A percentile compares a stretch with the other conserved stretches of the same genome.
Evolutionary conservation across 768 basidiomycete genomes (phyloP).

Genomic region (Coprinopsis strossmayeri): DNA sequence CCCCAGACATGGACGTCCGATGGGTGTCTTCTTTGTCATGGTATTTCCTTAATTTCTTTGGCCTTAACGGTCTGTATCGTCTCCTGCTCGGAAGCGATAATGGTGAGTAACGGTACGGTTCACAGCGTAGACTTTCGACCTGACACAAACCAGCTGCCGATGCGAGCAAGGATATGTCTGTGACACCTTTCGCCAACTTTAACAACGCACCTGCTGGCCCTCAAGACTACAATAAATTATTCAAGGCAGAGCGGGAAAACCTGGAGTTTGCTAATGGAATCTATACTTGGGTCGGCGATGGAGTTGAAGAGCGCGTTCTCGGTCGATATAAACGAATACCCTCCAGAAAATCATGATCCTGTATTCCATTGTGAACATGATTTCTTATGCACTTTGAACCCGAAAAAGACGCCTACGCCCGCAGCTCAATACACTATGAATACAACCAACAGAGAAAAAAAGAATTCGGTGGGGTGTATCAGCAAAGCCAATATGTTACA

Average conservation of each 20-base stretch:
- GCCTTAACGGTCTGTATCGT: conserved; percentile 91
- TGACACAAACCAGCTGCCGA: conserved; percentile 54
- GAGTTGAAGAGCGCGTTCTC: conserved; percentile 74
- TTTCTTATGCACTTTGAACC: no score
- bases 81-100: conserved; percentile 89
- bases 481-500: no score
- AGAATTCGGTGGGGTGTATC: no score
- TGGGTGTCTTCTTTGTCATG: conserved; percentile 99
- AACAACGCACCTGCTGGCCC: conserved; percentile 44
- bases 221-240: conserved; percentile 86
- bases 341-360: conserved; percentile 19
- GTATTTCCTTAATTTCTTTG: conserved; percentile 99
- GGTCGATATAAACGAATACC: conserved; percentile 65
- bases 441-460: no score
- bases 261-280: conserved; percentile 85
- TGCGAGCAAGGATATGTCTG: conserved; percentile 66
- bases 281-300: conserved; percentile 78
- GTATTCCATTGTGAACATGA: no score
- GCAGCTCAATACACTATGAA: no score
- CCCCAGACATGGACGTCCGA: conserved; percentile 94
- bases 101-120: no score
- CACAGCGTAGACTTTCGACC: no score
- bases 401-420: no score
- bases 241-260: conserved; percentile 89
- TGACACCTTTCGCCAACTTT: conserved; percentile 59